A percentile compares a stretch with the other conserved stretches of the same genome.
phyloP scores from a whole-genome alignment of 805 yeast species.

The Wickerhamomyces mucosus region DNA sequence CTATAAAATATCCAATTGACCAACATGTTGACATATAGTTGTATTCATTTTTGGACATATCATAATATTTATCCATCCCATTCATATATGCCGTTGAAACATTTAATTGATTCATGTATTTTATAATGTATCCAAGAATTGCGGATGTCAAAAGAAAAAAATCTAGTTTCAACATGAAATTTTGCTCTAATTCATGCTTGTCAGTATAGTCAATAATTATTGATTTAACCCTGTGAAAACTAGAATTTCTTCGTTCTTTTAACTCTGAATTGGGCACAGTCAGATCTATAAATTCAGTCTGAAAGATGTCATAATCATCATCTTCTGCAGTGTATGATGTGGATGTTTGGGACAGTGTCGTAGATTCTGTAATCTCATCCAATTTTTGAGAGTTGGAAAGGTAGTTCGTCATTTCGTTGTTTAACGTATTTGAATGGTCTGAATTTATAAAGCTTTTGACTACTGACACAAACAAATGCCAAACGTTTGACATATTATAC shows the following conservation, averaged over 20 bases:
- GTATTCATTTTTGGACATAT: slow-evolving; percentile 31
- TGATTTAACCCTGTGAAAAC: background rate
- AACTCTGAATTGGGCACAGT: background rate
- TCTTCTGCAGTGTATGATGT: background rate
- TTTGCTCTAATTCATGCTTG: slow-evolving; percentile 3
- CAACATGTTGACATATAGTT: slow-evolving; percentile 33
- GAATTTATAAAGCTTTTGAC: too few relatives aligned
- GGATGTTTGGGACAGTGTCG: too few relatives aligned
- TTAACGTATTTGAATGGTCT: too few relatives aligned
- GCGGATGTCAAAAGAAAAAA: slow-evolving; percentile 7
- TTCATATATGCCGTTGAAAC: slow-evolving; percentile 58
- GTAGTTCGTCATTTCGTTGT: too few relatives aligned
- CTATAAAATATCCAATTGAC: slow-evolving; percentile 40
- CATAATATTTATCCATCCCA: slow-evolving; percentile 40
- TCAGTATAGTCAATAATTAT: background rate
- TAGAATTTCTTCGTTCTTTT: background rate
- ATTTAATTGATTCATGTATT: slow-evolving; percentile 53
- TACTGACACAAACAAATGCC: too few relatives aligned
- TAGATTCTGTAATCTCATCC: too few relatives aligned
- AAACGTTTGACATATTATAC: too few relatives aligned
- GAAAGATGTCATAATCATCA: background rate
- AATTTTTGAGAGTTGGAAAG: too few relatives aligned
- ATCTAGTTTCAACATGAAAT: slow-evolving; percentile 8
- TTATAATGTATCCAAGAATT: slow-evolving; percentile 38
- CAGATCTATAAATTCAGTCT: background rate